Evolutionary conservation across 345 rosid genomes (phyloP).

Genomic region (Acer negundo): DNA sequence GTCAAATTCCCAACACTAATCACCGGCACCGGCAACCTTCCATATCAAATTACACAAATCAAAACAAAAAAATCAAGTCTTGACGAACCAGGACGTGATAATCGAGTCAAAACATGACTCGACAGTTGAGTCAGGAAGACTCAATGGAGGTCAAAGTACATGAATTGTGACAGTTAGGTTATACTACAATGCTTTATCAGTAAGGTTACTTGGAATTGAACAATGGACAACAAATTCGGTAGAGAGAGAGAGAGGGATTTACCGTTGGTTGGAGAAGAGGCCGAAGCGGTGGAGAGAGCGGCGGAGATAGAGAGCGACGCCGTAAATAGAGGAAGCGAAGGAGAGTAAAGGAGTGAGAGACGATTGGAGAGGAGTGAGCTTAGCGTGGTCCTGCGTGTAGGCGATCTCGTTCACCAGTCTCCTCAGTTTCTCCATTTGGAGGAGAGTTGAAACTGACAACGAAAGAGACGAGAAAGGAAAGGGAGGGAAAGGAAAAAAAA

Average conservation of each 20-base stretch:
- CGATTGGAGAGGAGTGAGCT: slow-evolving; percentile 46
- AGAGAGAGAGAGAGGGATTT: background rate
- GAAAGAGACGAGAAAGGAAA: background rate
- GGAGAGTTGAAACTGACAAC: background rate
- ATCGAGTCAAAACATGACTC: no score
- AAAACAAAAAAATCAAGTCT: background rate
- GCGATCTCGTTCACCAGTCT: slow-evolving; percentile 62
- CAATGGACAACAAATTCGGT: no score
- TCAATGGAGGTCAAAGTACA: no score
- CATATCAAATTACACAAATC: slow-evolving; percentile 3
- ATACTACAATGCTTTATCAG: no score
- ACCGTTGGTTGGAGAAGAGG: slow-evolving; percentile 56
- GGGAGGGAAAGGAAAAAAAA: background rate
- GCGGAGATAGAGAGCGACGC: slow-evolving; percentile 55
- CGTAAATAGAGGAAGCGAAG: slow-evolving; percentile 56
- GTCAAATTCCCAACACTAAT: slow-evolving; percentile 89
- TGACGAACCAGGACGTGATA: no score
- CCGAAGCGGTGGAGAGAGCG: slow-evolving; percentile 50
- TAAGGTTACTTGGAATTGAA: no score
- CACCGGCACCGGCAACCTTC: slow-evolving; percentile 81
- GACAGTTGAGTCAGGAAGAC: no score
- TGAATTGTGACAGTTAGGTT: no score
- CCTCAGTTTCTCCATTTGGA: slow-evolving; percentile 55
- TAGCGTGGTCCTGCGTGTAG: slow-evolving; percentile 47
- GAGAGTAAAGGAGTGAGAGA: slow-evolving; percentile 58